Evolutionary conservation across 73 alveolate genomes (phyloP).

Genomic region (Blepharisma japonicum): DNA sequence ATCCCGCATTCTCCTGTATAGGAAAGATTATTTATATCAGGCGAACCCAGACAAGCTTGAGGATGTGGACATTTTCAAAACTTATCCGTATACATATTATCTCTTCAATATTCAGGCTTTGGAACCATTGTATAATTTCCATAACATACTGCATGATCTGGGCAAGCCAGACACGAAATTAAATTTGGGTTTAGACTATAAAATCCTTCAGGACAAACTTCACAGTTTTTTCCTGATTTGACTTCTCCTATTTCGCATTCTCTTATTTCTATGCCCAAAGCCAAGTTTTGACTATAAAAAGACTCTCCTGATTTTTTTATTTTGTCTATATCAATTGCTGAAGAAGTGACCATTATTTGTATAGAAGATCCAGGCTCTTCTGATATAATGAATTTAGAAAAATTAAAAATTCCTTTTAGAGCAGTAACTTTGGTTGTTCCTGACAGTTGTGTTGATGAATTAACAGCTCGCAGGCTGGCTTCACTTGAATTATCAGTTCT

Average conservation of each 20-base stretch:
- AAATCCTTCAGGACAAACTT: not conserved
- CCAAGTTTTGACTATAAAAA: not conserved
- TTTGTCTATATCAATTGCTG: not conserved
- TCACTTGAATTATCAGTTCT: slow-evolving; percentile 4
- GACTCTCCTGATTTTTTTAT: not conserved
- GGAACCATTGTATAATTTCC: slow-evolving; percentile 32
- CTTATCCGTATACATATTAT: not conserved
- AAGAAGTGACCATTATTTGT: not conserved
- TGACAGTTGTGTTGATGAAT: not conserved
- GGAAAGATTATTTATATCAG: slow-evolving; percentile 10
- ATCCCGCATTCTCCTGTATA: slow-evolving; percentile 61
- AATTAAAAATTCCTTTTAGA: not conserved
- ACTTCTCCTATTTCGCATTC: not conserved
- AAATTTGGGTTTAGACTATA: not conserved
- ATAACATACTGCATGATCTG: not conserved
- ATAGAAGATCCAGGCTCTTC: not conserved
- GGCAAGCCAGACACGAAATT: slow-evolving; percentile 15
- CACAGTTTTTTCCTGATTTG: not conserved
- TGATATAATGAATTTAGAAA: not conserved
- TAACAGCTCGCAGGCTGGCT: not conserved
- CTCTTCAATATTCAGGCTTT: slow-evolving; percentile 9
- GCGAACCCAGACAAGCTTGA: slow-evolving; percentile 57
- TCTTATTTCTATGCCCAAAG: not conserved
- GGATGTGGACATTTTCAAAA: slow-evolving; percentile 43
- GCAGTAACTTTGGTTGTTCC: slow-evolving; percentile 16